phyloP scores from a whole-genome alignment of 495 filamentous ascomycete genomes.

The Geoglossum glabrum region DNA sequence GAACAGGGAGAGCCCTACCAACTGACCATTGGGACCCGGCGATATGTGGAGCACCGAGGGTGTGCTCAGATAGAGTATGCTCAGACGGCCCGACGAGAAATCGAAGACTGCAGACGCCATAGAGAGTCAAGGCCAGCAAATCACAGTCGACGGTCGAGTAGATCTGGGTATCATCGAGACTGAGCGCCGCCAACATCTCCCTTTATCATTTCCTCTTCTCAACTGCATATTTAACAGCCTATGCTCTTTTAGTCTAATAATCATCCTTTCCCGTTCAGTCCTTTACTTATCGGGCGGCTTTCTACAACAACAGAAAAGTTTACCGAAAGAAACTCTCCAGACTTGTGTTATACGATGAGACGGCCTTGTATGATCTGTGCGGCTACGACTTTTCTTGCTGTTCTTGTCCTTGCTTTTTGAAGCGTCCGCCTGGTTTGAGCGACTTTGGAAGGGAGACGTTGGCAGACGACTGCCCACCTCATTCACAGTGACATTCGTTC shows the following conservation, averaged over 20 bases:
- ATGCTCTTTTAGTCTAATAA: not conserved
- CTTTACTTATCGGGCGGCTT: not conserved
- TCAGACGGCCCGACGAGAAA: not conserved
- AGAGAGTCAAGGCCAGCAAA: not conserved
- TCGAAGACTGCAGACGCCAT: not conserved
- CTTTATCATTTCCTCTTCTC: not conserved
- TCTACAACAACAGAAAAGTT: slow-evolving; percentile 2
- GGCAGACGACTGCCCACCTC: not conserved
- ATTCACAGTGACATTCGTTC: not conserved
- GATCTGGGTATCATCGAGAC: not conserved
- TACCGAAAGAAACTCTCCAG: not conserved
- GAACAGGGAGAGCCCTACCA: slow-evolving; percentile 4
- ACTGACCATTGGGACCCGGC: slow-evolving; percentile 1
- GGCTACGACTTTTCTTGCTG: not conserved
- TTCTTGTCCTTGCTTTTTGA: not conserved
- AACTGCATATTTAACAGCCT: slow-evolving; percentile 1
- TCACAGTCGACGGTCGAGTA: slow-evolving; percentile 2
- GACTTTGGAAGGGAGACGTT: not conserved
- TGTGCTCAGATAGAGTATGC: slow-evolving; percentile 4
- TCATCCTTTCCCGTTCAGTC: not conserved
- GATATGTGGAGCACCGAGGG: not conserved
- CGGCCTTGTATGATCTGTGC: slow-evolving; percentile 1
- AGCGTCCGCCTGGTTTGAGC: not conserved
- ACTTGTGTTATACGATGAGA: not conserved
- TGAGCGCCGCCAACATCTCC: not conserved